Evolutionary conservation across 495 filamentous ascomycete genomes (phyloP).

Genomic region (Geopyxis carbonaria): DNA sequence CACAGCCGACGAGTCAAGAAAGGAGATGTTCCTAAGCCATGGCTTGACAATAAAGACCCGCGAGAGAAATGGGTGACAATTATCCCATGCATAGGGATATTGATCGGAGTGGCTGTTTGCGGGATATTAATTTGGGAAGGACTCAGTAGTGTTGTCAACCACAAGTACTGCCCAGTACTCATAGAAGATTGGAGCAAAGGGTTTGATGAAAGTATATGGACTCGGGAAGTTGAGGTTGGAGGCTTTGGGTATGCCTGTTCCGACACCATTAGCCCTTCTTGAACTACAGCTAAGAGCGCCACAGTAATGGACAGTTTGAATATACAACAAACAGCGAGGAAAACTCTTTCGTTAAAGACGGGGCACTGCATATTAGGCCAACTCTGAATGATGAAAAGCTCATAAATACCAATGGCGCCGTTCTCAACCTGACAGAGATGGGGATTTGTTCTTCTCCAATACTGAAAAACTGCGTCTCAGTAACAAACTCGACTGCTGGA

Average conservation of each 20-base stretch:
- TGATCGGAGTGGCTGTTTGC: slow-evolving; percentile 46
- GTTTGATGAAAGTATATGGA: slow-evolving; percentile 49
- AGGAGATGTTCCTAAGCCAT: slow-evolving; percentile 52
- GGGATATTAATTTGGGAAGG: slow-evolving; percentile 58
- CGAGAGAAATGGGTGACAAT: slow-evolving; percentile 76
- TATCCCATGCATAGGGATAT: slow-evolving; percentile 50
- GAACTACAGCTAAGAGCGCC: not conserved
- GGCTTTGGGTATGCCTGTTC: slow-evolving; percentile 53
- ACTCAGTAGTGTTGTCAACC: slow-evolving; percentile 46
- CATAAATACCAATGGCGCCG: slow-evolving; percentile 38
- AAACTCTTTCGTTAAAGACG: slow-evolving; percentile 55
- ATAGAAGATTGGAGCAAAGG: slow-evolving; percentile 49
- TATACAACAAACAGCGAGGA: slow-evolving; percentile 50
- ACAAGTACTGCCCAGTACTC: slow-evolving; percentile 57
- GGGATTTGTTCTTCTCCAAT: slow-evolving; percentile 46
- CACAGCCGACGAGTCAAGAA: slow-evolving; percentile 56
- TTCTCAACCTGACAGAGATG: slow-evolving; percentile 47
- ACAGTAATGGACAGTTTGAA: slow-evolving; percentile 67
- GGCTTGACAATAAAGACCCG: slow-evolving; percentile 49
- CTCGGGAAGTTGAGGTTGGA: slow-evolving; percentile 59
- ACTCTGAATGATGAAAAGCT: slow-evolving; percentile 52
- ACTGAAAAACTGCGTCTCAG: slow-evolving; percentile 44
- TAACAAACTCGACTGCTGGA: slow-evolving; percentile 38
- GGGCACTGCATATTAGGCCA: slow-evolving; percentile 55
- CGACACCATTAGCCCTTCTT: not conserved